These are phyloP conservation scores for Lasiodiplodia hormozganensis DNA, from an alignment of 2,329 filamentous ascomycete genomes.

Conservation along the genomic window DNA sequence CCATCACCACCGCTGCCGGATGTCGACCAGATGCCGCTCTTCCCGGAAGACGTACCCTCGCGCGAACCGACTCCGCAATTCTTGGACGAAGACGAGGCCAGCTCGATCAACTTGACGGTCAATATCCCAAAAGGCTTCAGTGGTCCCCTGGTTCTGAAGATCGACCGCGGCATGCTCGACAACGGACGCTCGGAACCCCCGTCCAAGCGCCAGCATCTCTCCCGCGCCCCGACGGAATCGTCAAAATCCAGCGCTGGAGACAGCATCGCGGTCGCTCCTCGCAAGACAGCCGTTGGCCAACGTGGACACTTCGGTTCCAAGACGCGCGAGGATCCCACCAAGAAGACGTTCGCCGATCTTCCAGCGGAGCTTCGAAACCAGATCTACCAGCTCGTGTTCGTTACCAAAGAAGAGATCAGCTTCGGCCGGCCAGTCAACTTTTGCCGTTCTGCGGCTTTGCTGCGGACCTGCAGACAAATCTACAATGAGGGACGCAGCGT, in stretches of 20 bases:
- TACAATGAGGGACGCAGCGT: conserved; percentile 55
- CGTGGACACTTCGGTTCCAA: not conserved
- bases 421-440: conserved; percentile 48
- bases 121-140: conserved; percentile 54
- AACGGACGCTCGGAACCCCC: not conserved
- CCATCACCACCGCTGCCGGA: conserved; percentile 46
- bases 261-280: conserved; percentile 14
- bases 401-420: conserved; percentile 41
- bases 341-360: conserved; percentile 46
- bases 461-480: conserved; percentile 55
- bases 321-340: not conserved
- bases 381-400: conserved; percentile 54
- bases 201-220: conserved; percentile 16
- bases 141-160: conserved; percentile 53
- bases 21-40: conserved; percentile 41
- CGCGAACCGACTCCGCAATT: conserved; percentile 39
- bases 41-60: conserved; percentile 35
- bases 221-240: not conserved
- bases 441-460: conserved; percentile 51
- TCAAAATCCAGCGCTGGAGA: not conserved
- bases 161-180: conserved; percentile 42
- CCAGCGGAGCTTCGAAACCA: conserved; percentile 56
- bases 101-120: conserved; percentile 51
- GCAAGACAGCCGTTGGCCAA: not conserved
- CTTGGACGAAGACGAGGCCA: conserved; percentile 30